Conservation (phyloP, 257 asterid genomes). For the Paraleonurus japonicus region DNA sequence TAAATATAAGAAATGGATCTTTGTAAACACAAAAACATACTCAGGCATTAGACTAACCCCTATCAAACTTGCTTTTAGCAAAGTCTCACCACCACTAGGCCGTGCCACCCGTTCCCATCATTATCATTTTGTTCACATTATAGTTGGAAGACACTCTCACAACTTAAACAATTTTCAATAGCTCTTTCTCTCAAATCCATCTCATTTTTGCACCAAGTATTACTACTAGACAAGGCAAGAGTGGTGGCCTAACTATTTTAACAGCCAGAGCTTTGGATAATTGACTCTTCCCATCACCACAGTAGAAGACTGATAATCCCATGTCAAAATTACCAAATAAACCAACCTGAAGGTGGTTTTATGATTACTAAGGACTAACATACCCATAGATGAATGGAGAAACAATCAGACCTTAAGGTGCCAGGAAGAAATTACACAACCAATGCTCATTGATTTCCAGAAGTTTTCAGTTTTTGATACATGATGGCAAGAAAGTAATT, state of each 20-base stretch:
- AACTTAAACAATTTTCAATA: background rate
- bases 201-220: background rate
- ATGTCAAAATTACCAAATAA: background rate
- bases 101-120: background rate
- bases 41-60: background rate
- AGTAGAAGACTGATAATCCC: background rate
- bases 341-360: background rate
- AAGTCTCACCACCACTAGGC: background rate
- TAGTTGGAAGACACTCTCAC: background rate
- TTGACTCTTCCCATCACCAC: background rate
- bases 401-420: background rate
- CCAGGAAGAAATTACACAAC: background rate
- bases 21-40: background rate
- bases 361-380: background rate
- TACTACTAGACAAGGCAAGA: background rate
- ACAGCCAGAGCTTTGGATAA: background rate
- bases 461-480: background rate
- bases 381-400: conserved; percentile 10
- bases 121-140: background rate
- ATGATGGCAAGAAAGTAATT: background rate
- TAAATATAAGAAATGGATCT: background rate
- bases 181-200: background rate
- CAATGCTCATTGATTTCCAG: conserved; percentile 4
- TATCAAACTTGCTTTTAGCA: background rate
- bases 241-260: background rate